Percentiles rank a stretch among this genome's conserved stretches.
phyloP scores from a whole-genome alignment of 805 yeast genomes.

The Zygoascus ofunaensis region DNA sequence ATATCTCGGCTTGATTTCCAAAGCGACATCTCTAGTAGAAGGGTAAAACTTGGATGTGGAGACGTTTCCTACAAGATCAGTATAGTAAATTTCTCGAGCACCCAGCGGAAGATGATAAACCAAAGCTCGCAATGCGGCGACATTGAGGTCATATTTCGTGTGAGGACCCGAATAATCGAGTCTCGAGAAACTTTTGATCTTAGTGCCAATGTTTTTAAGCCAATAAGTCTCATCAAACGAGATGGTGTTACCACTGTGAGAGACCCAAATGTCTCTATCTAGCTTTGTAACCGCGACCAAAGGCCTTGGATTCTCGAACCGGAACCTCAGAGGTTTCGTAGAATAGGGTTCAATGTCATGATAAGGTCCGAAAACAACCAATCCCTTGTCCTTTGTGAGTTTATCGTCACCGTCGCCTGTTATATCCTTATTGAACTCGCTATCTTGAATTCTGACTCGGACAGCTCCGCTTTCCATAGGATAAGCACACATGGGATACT shows the following conservation, averaged over 20 bases:
- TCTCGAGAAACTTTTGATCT: slow-evolving; percentile 59
- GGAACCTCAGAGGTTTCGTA: slow-evolving; percentile 41
- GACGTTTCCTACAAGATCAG: slow-evolving; percentile 89
- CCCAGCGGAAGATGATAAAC: slow-evolving; percentile 45
- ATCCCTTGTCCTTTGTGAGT: slow-evolving; percentile 27
- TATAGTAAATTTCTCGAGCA: slow-evolving; percentile 62
- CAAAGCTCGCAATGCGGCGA: slow-evolving; percentile 53
- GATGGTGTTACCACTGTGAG: slow-evolving; percentile 67
- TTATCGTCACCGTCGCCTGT: slow-evolving; percentile 21
- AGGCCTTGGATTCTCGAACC: slow-evolving; percentile 60
- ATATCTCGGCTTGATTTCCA: slow-evolving; percentile 72
- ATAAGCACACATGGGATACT: slow-evolving; percentile 56
- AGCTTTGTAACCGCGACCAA: slow-evolving; percentile 50
- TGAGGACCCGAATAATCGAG: slow-evolving; percentile 42
- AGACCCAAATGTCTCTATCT: slow-evolving; percentile 76
- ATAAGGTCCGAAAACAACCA: slow-evolving; percentile 50
- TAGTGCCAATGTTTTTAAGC: slow-evolving; percentile 65
- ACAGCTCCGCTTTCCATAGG: slow-evolving; percentile 30
- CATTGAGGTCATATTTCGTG: slow-evolving; percentile 34
- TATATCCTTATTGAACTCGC: background rate
- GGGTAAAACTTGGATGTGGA: slow-evolving; percentile 50
- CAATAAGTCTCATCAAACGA: slow-evolving; percentile 83
- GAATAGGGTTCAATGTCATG: slow-evolving; percentile 38
- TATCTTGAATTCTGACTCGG: slow-evolving; percentile 8
- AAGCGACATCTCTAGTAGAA: slow-evolving; percentile 12